These are phyloP conservation scores for Microcyclospora tardicrescens DNA, from an alignment of 2,329 filamentous ascomycete genomes.

Conservation along the genomic window DNA sequence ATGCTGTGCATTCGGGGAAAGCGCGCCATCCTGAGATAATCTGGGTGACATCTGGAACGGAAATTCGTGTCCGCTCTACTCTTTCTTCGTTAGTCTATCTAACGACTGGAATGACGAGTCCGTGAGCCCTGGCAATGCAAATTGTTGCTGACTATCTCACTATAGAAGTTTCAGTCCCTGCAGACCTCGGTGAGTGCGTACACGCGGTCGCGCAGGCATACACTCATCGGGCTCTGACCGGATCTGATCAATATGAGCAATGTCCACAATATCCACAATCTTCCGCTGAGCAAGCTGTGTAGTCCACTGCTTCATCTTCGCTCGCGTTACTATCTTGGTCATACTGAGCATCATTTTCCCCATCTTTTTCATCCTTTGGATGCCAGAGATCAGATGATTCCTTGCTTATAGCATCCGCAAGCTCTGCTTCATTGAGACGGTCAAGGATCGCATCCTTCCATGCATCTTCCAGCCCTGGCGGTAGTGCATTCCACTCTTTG, in stretches of 20 bases:
- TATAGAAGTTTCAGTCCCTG: too few species aligned
- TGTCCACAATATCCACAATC: constrained; percentile 7
- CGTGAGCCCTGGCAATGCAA: too few species aligned
- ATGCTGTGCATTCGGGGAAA: too few species aligned
- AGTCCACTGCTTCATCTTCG: constrained; percentile 6
- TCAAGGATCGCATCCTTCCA: constrained; percentile 1
- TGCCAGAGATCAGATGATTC: neutral
- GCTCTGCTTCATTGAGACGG: neutral
- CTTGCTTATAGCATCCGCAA: neutral
- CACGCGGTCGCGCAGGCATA: too few species aligned
- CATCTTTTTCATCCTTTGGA: neutral
- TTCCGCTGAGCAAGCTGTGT: constrained; percentile 7
- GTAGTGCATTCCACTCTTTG: constrained; percentile 1
- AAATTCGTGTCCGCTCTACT: too few species aligned
- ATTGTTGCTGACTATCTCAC: too few species aligned
- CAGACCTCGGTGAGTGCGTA: too few species aligned
- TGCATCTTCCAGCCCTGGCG: constrained; percentile 2
- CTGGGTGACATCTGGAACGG: too few species aligned
- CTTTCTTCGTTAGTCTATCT: too few species aligned
- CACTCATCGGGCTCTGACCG: too few species aligned
- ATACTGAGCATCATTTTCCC: neutral
- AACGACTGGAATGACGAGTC: too few species aligned
- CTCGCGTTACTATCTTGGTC: constrained; percentile 3
- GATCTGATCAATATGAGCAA: constrained; percentile 1
- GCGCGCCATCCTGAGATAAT: too few species aligned